phyloP scores from a whole-genome alignment of 208 protist genomes.

The Cochliopodium minus region DNA sequence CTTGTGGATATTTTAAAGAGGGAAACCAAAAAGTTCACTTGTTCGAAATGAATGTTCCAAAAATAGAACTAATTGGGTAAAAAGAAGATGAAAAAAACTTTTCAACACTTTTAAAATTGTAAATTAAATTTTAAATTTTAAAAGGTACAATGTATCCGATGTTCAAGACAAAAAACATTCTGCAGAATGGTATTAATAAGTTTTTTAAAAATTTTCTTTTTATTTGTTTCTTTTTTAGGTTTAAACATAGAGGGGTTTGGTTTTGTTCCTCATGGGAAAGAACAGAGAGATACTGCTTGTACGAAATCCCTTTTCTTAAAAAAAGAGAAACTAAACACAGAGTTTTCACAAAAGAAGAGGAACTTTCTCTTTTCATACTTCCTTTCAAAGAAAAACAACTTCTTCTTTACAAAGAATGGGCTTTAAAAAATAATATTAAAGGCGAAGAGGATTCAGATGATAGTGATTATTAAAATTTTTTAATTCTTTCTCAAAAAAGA shows the following conservation, averaged over 20 bases:
- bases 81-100: not conserved
- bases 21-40: not conserved
- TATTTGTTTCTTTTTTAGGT: too few relatives aligned
- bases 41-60: not conserved
- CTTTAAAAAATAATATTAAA: too few relatives aligned
- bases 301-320: not conserved
- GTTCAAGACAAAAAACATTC: too few relatives aligned
- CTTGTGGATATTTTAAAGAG: not conserved
- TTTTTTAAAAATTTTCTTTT: too few relatives aligned
- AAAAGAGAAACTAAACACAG: not conserved
- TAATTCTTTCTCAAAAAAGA: too few relatives aligned
- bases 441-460: too few relatives aligned
- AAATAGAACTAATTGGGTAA: not conserved
- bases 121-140: too few relatives aligned
- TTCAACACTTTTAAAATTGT: not conserved
- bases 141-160: too few relatives aligned
- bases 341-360: not conserved
- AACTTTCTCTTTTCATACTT: not conserved
- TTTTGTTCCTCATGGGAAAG: not conserved
- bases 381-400: not conserved
- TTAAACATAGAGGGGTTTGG: not conserved
- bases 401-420: too few relatives aligned
- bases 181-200: too few relatives aligned
- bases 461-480: too few relatives aligned
- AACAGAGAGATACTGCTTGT: not conserved